These are phyloP conservation scores for Pseudisothecium myosuroides DNA, from an alignment of 225 moss, liverwort and hornwort genomes.

Conservation along the genomic window DNA sequence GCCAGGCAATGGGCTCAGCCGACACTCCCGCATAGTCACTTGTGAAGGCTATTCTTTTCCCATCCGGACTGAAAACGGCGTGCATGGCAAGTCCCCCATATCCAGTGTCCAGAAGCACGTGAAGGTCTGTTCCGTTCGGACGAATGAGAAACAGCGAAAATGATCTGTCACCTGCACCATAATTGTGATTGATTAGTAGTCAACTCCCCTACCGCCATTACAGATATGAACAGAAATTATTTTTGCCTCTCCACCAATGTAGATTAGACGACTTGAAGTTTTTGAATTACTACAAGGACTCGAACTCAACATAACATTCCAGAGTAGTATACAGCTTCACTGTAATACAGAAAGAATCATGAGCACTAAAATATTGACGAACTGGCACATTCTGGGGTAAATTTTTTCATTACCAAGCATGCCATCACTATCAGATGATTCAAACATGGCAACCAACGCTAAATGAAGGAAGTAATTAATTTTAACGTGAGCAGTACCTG, in stretches of 20 bases:
- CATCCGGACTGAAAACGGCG: slow-evolving; percentile 63
- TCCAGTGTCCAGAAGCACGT: slow-evolving; percentile 33
- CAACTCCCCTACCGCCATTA: neutral
- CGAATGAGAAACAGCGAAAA: slow-evolving; percentile 47
- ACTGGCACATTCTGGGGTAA: neutral
- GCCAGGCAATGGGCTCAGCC: slow-evolving; percentile 56
- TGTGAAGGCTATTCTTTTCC: slow-evolving; percentile 42
- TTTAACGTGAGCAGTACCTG: neutral
- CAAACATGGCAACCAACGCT: neutral
- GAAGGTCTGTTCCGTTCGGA: slow-evolving; percentile 74
- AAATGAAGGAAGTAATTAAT: neutral
- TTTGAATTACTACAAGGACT: neutral
- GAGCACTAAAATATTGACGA: neutral
- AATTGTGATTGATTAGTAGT: neutral
- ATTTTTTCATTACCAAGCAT: neutral
- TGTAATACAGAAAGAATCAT: neutral
- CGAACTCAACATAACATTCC: neutral
- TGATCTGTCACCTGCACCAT: slow-evolving; percentile 13
- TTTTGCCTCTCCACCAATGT: neutral
- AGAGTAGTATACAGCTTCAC: neutral
- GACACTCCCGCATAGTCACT: slow-evolving; percentile 65
- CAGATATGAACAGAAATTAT: neutral
- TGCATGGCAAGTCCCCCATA: slow-evolving; percentile 41
- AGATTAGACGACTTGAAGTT: neutral
- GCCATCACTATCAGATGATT: neutral